These are phyloP conservation scores for Fusarium pininemorale DNA, from an alignment of 2,329 filamentous ascomycete species.

Conservation along the genomic window DNA sequence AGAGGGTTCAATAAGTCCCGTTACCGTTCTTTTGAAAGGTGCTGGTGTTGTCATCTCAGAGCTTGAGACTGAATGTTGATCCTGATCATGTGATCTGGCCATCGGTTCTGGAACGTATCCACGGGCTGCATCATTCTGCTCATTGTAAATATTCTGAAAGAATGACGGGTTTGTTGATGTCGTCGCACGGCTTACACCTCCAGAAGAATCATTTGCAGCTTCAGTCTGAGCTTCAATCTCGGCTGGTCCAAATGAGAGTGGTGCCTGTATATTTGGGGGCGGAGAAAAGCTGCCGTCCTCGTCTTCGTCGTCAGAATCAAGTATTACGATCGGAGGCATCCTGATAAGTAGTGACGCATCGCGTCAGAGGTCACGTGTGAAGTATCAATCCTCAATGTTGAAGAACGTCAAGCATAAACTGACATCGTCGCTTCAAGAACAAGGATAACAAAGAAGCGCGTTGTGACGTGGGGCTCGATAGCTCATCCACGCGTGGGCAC, in stretches of 20 bases:
- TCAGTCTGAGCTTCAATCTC: conserved; percentile 6
- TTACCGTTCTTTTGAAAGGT: conserved; percentile 42
- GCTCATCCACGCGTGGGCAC: conserved; percentile 32
- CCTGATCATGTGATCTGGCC: conserved; percentile 6
- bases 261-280: conserved; percentile 12
- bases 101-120: conserved; percentile 28
- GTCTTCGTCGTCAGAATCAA: conserved; percentile 54
- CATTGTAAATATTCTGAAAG: conserved; percentile 58
- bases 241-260: background rate
- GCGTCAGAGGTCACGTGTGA: background rate
- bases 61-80: conserved; percentile 27
- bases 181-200: conserved; percentile 43
- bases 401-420: background rate
- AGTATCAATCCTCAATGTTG: background rate
- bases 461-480: conserved; percentile 10
- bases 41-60: conserved; percentile 41
- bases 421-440: conserved; percentile 5
- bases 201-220: conserved; percentile 34
- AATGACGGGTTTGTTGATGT: conserved; percentile 59
- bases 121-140: conserved; percentile 51
- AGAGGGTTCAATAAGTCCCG: conserved; percentile 40
- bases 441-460: conserved; percentile 21
- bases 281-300: conserved; percentile 43
- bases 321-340: conserved; percentile 46
- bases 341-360: conserved; percentile 10